A percentile compares a stretch with the other conserved stretches of the same genome.
Conservation (phyloP, 176 grass and related monocot species). For the Ensete glaucum region DNA sequence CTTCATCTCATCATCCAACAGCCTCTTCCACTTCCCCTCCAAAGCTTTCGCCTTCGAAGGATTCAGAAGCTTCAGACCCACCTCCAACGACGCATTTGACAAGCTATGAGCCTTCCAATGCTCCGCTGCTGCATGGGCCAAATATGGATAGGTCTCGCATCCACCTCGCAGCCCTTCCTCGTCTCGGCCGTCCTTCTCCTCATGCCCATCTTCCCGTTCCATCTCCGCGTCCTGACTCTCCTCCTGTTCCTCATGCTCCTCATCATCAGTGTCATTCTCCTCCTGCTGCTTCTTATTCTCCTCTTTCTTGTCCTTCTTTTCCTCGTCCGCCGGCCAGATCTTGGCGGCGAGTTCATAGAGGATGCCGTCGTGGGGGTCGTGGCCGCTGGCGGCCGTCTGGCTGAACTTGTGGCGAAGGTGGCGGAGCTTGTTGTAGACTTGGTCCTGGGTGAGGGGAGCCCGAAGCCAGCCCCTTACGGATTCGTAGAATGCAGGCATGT, state of each 20-base stretch:
- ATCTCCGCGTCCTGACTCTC: background rate
- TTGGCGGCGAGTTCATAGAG: constrained; percentile 2
- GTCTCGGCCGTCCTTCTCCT: background rate
- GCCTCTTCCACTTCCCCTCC: constrained; percentile 7
- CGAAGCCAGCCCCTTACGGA: background rate
- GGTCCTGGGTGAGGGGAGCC: background rate
- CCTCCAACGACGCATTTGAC: background rate
- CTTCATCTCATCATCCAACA: background rate
- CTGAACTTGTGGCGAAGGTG: constrained; percentile 11
- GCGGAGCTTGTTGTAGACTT: constrained; percentile 11
- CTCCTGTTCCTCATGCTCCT: background rate
- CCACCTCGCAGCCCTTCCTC: background rate
- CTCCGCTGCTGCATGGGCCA: background rate
- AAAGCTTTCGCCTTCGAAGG: constrained; percentile 2
- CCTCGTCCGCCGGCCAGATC: background rate
- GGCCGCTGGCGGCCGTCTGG: background rate
- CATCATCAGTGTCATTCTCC: background rate
- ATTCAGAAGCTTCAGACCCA: background rate
- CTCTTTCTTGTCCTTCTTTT: background rate
- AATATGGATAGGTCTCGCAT: background rate
- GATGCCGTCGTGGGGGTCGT: background rate
- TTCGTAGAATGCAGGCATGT: constrained; percentile 5
- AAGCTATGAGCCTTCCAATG: background rate
- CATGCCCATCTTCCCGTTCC: background rate
- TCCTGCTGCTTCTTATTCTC: background rate